Base-by-base conservation (phyloP, 2,329 filamentous ascomycete species). In the Botrytis aclada region DNA sequence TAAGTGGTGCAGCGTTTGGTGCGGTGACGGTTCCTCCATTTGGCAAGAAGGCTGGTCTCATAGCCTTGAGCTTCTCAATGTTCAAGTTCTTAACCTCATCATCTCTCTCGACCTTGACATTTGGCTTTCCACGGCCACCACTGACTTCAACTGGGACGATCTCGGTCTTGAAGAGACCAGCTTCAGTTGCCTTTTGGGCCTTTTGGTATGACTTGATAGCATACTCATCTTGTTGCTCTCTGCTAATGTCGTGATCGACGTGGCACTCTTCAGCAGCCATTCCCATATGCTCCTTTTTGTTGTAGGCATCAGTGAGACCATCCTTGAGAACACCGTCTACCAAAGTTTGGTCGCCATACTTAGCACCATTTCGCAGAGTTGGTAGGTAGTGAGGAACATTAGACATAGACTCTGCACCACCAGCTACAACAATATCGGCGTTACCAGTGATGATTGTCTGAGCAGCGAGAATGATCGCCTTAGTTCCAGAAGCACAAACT, bases 391-490 rank as follows among this genome's bases (percentile, higher is more conserved):
- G 95, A 69, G 96, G 96, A 71, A 92, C 88, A 86, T 98, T 98
- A 81, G 95, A 97, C 96, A 99, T 99, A 86, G 94, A 97, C 87
- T 99, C 96, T 78, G 95, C 90, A 79, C 96, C 96, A 81, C 95
- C 96, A 77, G 95, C 96, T 74, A 99, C 94, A 77, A 99, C 90
- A 77, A 98, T 91, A 79, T 93, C 91, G 77, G 95, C 95, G 82
- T 94, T 97, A 78, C 96, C 95, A 71, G 95, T 97, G 83, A 98
- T 94, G 86, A 99, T 99, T 80, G 95, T 98, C 85, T 98, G 96
- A 69, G 95, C 93, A 78, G 93, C 96, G 74, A 99, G 88, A 77
- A 97, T 94, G 81, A 99, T 92, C 78, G 96, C 93, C 87, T 99
- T 99, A 82, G 98, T 86, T 62, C 92, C 91, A 16, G 95, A 98